Percentiles rank a stretch among this genome's conserved stretches.
phyloP scores from a whole-genome alignment of 2,329 filamentous ascomycete species.

The Fusarium nelsonii region DNA sequence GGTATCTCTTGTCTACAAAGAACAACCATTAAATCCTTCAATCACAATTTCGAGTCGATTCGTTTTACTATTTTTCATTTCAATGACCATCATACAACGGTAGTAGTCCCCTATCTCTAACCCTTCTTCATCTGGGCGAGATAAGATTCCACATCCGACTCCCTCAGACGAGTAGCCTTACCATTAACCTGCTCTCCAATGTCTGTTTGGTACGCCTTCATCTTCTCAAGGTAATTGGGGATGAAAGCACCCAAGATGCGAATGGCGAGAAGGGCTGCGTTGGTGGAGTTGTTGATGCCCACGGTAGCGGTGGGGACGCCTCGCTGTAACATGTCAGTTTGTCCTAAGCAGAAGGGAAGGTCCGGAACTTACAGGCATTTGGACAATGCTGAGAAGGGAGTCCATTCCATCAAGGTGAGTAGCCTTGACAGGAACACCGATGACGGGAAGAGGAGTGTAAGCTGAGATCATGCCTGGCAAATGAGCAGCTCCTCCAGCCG shows the following conservation, averaged over 20 bases:
- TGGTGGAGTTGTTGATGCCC: slow-evolving; percentile 83
- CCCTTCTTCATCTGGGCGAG: slow-evolving; percentile 26
- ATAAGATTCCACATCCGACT: slow-evolving; percentile 44
- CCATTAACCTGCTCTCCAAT: slow-evolving; percentile 65
- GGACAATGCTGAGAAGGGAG: slow-evolving; percentile 78
- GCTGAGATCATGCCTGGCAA: slow-evolving; percentile 81
- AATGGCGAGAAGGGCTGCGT: slow-evolving; percentile 78
- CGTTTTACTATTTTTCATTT: neutral
- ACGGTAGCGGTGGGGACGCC: slow-evolving; percentile 81
- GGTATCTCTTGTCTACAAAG: neutral
- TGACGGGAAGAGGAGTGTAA: slow-evolving; percentile 78
- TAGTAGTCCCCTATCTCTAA: neutral
- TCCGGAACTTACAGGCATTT: slow-evolving; percentile 69
- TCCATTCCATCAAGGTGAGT: slow-evolving; percentile 79
- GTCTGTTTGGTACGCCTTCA: slow-evolving; percentile 59
- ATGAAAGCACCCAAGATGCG: slow-evolving; percentile 73
- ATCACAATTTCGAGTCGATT: neutral
- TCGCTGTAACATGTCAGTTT: slow-evolving; percentile 43
- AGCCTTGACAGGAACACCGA: slow-evolving; percentile 82
- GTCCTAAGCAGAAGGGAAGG: accelerated
- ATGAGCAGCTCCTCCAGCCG: slow-evolving; percentile 79
- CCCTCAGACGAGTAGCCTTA: slow-evolving; percentile 70
- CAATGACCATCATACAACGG: neutral
- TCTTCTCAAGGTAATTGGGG: slow-evolving; percentile 70
- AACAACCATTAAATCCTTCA: neutral